These are phyloP conservation scores for Termitomyces sp. DNA, from an alignment of 768 basidiomycete genomes.

Conservation along the genomic window DNA sequence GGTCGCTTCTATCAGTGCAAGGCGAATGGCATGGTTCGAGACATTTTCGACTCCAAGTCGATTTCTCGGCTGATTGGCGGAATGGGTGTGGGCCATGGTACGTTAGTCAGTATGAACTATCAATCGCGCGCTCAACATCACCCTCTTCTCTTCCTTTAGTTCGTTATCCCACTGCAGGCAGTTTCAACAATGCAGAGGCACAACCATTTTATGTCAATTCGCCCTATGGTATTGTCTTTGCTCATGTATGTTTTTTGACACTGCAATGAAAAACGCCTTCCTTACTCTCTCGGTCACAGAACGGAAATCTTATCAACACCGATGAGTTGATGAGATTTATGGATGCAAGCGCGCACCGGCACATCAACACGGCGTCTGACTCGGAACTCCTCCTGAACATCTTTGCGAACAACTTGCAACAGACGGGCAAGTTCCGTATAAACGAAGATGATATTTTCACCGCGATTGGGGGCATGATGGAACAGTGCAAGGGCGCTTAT, in stretches of 20 bases:
- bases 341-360: conserved; percentile 94
- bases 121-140: conserved; percentile 1
- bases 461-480: conserved; percentile 87
- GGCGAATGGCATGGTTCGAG: conserved; percentile 98
- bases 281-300: conserved; percentile 45
- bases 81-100: conserved; percentile 98
- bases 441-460: conserved; percentile 99
- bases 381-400: conserved; percentile 97
- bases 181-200: conserved; percentile 94
- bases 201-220: conserved; percentile 99
- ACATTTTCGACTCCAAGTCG: conserved; percentile 84
- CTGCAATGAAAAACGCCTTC: neutral
- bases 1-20: conserved; percentile 98
- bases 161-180: conserved; percentile 96
- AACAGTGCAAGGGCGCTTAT: conserved; percentile 88
- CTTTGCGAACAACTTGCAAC: conserved; percentile 95
- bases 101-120: conserved; percentile 15
- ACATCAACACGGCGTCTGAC: conserved; percentile 98
- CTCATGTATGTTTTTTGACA: conserved; percentile 63
- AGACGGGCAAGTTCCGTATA: conserved; percentile 98
- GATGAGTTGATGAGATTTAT: conserved; percentile 82
- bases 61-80: conserved; percentile 79
- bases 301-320: conserved; percentile 98
- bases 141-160: conserved; percentile 44
- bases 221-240: conserved; percentile 98